Percentiles rank a stretch among this genome's conserved stretches.
Conservation (phyloP, 2,329 filamentous ascomycete species). For the Gaeumannomyces tritici region DNA sequence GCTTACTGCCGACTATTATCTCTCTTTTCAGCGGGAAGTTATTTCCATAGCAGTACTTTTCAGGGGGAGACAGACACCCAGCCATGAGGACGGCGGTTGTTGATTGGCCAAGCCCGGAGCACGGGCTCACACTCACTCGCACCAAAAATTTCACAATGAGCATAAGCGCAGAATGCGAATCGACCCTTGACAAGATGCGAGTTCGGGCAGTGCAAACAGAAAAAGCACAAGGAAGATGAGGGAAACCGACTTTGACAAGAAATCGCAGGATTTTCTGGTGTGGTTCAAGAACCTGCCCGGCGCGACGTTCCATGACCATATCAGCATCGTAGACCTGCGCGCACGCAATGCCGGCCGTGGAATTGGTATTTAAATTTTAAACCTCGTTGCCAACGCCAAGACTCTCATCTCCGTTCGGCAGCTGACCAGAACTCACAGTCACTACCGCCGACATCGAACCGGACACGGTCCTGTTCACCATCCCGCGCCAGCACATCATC, state of each 20-base stretch:
- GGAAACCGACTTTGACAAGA: conserved; percentile 26
- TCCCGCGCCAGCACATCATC: conserved; percentile 64
- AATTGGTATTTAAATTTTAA: conserved; percentile 31
- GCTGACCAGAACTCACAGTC: conserved; percentile 37
- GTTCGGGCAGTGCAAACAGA: neutral
- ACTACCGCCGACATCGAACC: conserved; percentile 59
- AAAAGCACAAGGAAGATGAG: neutral
- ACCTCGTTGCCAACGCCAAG: neutral
- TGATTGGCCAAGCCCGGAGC: neutral
- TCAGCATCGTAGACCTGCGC: conserved; percentile 43
- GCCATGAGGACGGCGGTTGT: neutral
- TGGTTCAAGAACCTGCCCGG: conserved; percentile 46
- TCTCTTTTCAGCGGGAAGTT: neutral
- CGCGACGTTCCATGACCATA: conserved; percentile 41
- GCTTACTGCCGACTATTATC: neutral
- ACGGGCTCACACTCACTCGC: neutral
- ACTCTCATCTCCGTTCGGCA: conserved; percentile 1
- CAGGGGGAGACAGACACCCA: too few species aligned
- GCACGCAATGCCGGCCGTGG: conserved; percentile 42
- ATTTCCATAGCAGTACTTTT: too few species aligned
- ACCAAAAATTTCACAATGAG: neutral
- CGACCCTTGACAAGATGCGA: neutral
- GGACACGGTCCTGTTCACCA: conserved; percentile 71
- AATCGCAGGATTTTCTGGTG: conserved; percentile 34
- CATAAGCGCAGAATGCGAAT: neutral